These are phyloP conservation scores for Schrenkiella parvula DNA, from an alignment of 345 rosid species.

Conservation along the genomic window DNA sequence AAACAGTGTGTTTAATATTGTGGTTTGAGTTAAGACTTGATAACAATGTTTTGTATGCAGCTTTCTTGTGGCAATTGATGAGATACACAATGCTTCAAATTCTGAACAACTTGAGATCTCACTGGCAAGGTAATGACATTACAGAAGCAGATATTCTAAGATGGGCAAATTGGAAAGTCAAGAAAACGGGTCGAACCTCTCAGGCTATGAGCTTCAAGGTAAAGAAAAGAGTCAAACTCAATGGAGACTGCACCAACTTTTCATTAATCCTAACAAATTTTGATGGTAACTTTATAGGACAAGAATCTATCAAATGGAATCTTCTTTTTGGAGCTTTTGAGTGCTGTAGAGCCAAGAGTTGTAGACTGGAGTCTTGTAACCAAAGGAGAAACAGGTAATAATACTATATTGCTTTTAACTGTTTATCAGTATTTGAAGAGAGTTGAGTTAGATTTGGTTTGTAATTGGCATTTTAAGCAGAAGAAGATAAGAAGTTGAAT, in stretches of 20 bases:
- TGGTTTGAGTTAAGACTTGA: background rate
- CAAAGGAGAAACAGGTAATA: constrained; percentile 63
- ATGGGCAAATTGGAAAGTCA: constrained; percentile 86
- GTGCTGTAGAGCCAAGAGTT: constrained; percentile 78
- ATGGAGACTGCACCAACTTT: background rate
- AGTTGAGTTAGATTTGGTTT: background rate
- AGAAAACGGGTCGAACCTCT: constrained; percentile 53
- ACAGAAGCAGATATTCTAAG: constrained; percentile 72
- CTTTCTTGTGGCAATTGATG: constrained; percentile 77
- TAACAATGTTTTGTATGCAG: constrained; percentile 13
- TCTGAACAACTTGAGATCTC: constrained; percentile 63
- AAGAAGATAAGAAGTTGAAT: constrained; percentile 76
- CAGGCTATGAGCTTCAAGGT: constrained; percentile 88
- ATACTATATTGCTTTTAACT: background rate
- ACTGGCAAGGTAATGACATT: constrained; percentile 75
- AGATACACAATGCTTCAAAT: constrained; percentile 83
- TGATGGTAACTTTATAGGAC: constrained; percentile 42
- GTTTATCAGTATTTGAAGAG: background rate
- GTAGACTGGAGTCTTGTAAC: constrained; percentile 83
- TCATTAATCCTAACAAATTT: background rate
- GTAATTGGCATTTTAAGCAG: constrained; percentile 35
- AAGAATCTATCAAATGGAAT: constrained; percentile 65
- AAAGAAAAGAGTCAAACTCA: constrained; percentile 10
- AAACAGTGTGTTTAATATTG: background rate
- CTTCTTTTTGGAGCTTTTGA: constrained; percentile 81